Evolutionary conservation across 2,329 filamentous ascomycete genomes (phyloP).

Genomic region (Huntiella savannae): DNA sequence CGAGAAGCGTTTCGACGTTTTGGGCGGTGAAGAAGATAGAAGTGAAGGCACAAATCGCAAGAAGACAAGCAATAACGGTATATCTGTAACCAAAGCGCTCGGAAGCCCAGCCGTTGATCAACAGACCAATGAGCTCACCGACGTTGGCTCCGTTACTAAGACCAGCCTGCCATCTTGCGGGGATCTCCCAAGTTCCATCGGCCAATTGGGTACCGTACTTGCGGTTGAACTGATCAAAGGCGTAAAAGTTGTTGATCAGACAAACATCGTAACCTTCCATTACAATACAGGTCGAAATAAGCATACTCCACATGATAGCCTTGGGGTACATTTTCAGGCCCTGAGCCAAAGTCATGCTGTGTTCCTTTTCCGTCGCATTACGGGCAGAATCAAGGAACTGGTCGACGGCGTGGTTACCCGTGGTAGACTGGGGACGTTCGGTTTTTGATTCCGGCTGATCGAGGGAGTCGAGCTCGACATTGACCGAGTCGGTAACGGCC

Average conservation of each 20-base stretch:
- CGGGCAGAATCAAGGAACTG: slow-evolving; percentile 20
- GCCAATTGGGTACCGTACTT: slow-evolving; percentile 33
- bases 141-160: slow-evolving; percentile 39
- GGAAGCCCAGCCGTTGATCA: slow-evolving; percentile 45
- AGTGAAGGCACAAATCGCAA: slow-evolving; percentile 36
- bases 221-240: slow-evolving; percentile 35
- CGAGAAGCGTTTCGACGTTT: slow-evolving; percentile 37
- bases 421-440: slow-evolving; percentile 70
- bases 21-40: slow-evolving; percentile 46
- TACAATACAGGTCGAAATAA: slow-evolving; percentile 77
- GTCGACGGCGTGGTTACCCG: slow-evolving; percentile 19
- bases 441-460: slow-evolving; percentile 30
- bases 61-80: slow-evolving; percentile 40
- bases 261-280: slow-evolving; percentile 85
- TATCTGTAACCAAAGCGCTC: slow-evolving; percentile 50
- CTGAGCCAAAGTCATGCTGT: slow-evolving; percentile 53
- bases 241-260: slow-evolving; percentile 64
- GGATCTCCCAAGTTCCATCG: slow-evolving; percentile 33
- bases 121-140: slow-evolving; percentile 47
- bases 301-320: slow-evolving; percentile 62
- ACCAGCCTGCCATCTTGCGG: slow-evolving; percentile 42
- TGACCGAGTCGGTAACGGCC: slow-evolving; percentile 9
- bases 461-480: slow-evolving; percentile 7
- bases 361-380: slow-evolving; percentile 39
- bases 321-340: slow-evolving; percentile 72